Conservation (phyloP, 768 basidiomycete genomes). For the Leccinum incarnatum region DNA sequence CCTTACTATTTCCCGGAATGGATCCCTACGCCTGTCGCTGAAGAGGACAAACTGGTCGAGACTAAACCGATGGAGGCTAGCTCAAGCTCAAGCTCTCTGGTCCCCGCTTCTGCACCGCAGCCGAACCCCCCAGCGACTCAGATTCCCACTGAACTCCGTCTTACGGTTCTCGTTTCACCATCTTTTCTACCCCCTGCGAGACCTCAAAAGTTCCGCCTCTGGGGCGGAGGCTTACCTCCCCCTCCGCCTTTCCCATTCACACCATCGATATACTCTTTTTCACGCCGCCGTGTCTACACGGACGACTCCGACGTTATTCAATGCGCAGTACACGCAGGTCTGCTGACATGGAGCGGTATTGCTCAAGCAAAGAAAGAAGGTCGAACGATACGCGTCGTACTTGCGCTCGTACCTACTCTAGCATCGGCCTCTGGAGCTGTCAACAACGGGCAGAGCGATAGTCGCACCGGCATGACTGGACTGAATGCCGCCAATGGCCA, state of each 20-base stretch:
- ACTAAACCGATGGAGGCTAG: slow-evolving; percentile 18
- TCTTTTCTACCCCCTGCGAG: slow-evolving; percentile 55
- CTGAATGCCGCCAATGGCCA: slow-evolving; percentile 24
- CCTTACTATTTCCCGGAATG: slow-evolving; percentile 36
- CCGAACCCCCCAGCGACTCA: slow-evolving; percentile 9
- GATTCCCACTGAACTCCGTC: slow-evolving; percentile 31
- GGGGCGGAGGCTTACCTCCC: slow-evolving; percentile 62
- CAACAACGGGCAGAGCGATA: slow-evolving; percentile 23
- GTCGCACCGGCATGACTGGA: slow-evolving; percentile 17
- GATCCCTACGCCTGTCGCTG: slow-evolving; percentile 28
- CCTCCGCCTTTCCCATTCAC: slow-evolving; percentile 36
- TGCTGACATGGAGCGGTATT: slow-evolving; percentile 43
- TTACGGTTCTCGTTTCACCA: slow-evolving; percentile 58
- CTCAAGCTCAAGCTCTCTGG: slow-evolving; percentile 34
- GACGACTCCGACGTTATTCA: slow-evolving; percentile 74
- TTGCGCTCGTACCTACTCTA: slow-evolving; percentile 38
- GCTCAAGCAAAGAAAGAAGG: slow-evolving; percentile 36
- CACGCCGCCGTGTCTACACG: slow-evolving; percentile 63
- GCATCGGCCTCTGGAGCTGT: slow-evolving; percentile 46
- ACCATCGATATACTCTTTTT: slow-evolving; percentile 23
- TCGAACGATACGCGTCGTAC: slow-evolving; percentile 40
- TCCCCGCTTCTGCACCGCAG: slow-evolving; percentile 4
- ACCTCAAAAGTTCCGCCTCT: slow-evolving; percentile 56
- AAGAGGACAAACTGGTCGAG: slow-evolving; percentile 24
- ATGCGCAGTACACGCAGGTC: slow-evolving; percentile 66